Evolutionary conservation across 2,329 filamentous ascomycete species (phyloP), one percentile per base, ranked within the genome.

Genomic region (Fusarium abutilonis): DNA sequence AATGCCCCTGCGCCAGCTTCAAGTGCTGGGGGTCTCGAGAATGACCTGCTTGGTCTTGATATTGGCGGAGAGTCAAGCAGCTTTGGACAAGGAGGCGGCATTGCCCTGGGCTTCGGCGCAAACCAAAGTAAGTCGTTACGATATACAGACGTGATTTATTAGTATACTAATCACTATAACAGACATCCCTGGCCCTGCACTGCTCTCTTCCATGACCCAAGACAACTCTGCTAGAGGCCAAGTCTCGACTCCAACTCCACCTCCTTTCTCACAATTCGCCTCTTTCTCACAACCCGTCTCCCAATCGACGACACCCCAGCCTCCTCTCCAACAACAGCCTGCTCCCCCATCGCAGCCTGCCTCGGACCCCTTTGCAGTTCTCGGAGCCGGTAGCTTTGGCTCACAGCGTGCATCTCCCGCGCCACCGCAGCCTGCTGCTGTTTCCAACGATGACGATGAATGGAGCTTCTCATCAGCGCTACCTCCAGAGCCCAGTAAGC

Each of bases 391-490:
- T 34, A 60, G 31, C 41, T 47, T 60, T n/a, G 34, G 49, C 59
- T 66, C 71, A 28, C 73, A 55, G 67, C 72, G 59, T 66, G 56
- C 59, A 15, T 70, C 76, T 15, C 69, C 68, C 15, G 64, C 59
- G 14, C 67, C 71, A 9, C 61, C 64, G 8, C 61, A 67, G 15
- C 67, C 64, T n/a, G 64, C 72, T 10, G 50, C 78, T 4, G 64
- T 69, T 9, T 71, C 78, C 8, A 80, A 79, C 46, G 86, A 91
- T 41, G 94, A 97, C 46, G 94, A 98, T 64, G 94, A 98, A 72
- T 98, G 94, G 93, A 90, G 87, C 21, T 98, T 98, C 74, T 87
- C 91, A 4, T 98, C 94, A 0, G 89, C 94, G 0, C 82, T 97
- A 13, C 94, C 94, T 26, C 76, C 81, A 3, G 81, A 86, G 48